Evolutionary conservation across 164 flowering plant species (phyloP).

Genomic region (Aristolochia fimbriata): DNA sequence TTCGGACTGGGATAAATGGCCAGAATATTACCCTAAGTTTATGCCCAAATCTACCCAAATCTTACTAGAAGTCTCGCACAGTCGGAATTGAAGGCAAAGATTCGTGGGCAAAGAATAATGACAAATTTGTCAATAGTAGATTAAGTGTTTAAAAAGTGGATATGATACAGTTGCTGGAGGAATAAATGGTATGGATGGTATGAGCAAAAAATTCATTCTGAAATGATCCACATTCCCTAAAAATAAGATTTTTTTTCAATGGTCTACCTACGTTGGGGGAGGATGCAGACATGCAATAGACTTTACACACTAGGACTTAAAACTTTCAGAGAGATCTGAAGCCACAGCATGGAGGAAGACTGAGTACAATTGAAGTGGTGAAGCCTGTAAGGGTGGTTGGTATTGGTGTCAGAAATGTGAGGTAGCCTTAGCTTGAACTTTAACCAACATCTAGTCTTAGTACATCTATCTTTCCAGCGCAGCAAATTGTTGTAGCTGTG

Average conservation of each 20-base stretch:
- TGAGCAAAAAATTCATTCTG: constrained; percentile 25
- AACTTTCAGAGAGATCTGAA: constrained; percentile 9
- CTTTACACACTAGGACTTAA: constrained; percentile 18
- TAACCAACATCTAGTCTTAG: constrained; percentile 28
- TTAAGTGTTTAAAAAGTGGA: constrained; percentile 8
- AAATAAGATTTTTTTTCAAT: too few species aligned
- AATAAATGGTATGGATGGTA: constrained; percentile 13
- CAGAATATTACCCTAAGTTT: constrained; percentile 9
- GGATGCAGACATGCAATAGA: constrained; percentile 28
- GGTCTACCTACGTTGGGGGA: too few species aligned
- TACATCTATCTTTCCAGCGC: constrained; percentile 24
- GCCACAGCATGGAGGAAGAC: constrained; percentile 11
- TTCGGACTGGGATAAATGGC: constrained; percentile 17
- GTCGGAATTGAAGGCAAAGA: constrained; percentile 9
- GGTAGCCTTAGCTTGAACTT: constrained; percentile 42
- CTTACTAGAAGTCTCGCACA: constrained; percentile 9
- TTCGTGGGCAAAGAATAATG: constrained; percentile 11
- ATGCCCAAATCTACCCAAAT: constrained; percentile 11
- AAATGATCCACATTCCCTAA: constrained; percentile 2
- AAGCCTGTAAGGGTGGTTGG: constrained; percentile 19
- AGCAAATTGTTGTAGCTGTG: constrained; percentile 40
- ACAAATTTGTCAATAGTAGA: constrained; percentile 13
- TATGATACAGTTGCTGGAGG: constrained; percentile 14
- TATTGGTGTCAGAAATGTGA: constrained; percentile 32
- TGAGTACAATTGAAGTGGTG: constrained; percentile 13